These are phyloP conservation scores for Microbotryum lychnidis-dioicae DNA, from an alignment of 1,284 basidiomycete species.

Conservation along the genomic window DNA sequence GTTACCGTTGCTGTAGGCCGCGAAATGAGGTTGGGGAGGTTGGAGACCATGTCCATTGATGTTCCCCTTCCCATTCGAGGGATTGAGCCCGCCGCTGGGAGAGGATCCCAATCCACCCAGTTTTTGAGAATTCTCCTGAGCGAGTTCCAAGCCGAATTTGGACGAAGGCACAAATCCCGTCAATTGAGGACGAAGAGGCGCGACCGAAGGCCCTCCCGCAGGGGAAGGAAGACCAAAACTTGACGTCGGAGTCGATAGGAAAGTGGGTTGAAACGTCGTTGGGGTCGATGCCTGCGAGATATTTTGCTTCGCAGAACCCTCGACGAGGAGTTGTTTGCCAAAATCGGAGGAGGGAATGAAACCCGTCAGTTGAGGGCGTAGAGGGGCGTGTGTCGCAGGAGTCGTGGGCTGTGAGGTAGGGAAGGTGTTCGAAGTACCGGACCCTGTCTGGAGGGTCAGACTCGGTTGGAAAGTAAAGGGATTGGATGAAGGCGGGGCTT, in stretches of 20 bases:
- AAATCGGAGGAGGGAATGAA: constrained; percentile 21
- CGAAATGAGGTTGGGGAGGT: background rate
- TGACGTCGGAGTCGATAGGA: too few relatives aligned
- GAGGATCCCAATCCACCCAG: background rate
- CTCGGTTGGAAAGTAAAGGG: background rate
- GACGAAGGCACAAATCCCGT: constrained; percentile 9
- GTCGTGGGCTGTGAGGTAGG: background rate
- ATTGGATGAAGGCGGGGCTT: background rate
- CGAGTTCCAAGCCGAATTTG: constrained; percentile 1
- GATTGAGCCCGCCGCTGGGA: background rate
- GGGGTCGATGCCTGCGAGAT: background rate
- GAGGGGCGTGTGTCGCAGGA: background rate
- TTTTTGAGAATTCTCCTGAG: background rate
- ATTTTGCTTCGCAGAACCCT: background rate
- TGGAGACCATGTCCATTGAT: too few relatives aligned
- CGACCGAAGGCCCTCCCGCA: background rate
- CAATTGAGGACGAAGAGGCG: constrained; percentile 6
- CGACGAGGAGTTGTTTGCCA: constrained; percentile 15
- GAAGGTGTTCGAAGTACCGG: background rate
- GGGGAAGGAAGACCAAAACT: too few relatives aligned
- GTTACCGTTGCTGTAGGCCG: background rate
- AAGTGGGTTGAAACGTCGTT: background rate
- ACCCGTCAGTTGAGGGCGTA: constrained; percentile 20
- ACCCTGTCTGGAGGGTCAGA: background rate
- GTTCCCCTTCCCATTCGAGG: background rate